phyloP scores from a whole-genome alignment of 2,329 filamentous ascomycete genomes.

The Zasmidium citrigriseum region DNA sequence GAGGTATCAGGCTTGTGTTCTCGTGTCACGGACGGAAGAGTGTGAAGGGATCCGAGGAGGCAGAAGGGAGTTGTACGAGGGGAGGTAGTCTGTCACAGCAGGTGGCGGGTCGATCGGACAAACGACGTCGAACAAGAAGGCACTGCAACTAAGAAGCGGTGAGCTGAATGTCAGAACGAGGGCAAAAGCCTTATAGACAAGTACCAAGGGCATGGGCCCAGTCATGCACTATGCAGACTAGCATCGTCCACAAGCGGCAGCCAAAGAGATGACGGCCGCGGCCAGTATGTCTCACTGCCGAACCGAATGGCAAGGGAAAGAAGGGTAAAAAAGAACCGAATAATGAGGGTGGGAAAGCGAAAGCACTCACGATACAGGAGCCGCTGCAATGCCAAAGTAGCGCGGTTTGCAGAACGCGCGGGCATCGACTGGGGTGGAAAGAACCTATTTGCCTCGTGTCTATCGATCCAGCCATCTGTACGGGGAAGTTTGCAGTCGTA shows the following conservation, averaged over 20 bases:
- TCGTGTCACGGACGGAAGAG: conserved; percentile 13
- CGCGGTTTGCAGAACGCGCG: neutral
- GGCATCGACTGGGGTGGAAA: conserved; percentile 2
- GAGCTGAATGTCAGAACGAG: conserved; percentile 4
- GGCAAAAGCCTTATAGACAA: conserved; percentile 13
- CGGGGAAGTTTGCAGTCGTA: conserved; percentile 1
- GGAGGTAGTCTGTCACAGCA: conserved; percentile 23
- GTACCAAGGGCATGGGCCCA: conserved; percentile 1
- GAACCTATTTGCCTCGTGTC: conserved; percentile 8
- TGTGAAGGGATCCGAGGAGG: conserved; percentile 19
- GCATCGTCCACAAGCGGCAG: conserved; percentile 10
- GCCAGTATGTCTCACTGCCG: conserved; percentile 4
- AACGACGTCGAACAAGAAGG: conserved; percentile 8
- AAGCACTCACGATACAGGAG: neutral
- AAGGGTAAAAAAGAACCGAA: neutral
- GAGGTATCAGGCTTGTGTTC: conserved; percentile 16
- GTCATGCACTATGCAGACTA: conserved; percentile 8
- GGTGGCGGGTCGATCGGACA: conserved; percentile 6
- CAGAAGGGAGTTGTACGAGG: conserved; percentile 23
- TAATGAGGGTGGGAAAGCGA: neutral
- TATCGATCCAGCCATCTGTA: conserved; percentile 4
- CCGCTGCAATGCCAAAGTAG: neutral
- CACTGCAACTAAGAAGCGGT: conserved; percentile 13
- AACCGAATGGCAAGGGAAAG: neutral
- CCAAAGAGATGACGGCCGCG: conserved; percentile 11